Evolutionary conservation across 306 rosid genomes (phyloP).

Genomic region (Vigna reflexopilosa): DNA sequence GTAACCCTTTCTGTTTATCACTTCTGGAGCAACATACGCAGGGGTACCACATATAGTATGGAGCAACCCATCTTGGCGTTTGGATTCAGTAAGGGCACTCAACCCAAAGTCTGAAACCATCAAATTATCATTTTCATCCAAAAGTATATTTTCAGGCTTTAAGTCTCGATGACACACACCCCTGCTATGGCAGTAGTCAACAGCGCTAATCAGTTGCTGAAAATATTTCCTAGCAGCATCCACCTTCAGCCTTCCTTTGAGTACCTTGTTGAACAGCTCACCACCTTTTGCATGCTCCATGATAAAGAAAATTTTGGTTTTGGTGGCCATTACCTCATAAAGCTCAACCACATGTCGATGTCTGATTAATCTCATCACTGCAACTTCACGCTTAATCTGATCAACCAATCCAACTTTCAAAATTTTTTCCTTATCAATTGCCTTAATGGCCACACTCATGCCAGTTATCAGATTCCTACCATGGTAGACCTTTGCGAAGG

Average conservation of each 20-base stretch:
- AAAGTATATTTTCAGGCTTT: conserved; percentile 89
- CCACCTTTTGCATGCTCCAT: conserved; percentile 95
- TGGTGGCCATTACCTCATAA: conserved; percentile 96
- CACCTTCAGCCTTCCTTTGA: conserved; percentile 89
- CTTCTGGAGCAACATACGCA: conserved; percentile 95
- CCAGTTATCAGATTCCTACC: conserved; percentile 80
- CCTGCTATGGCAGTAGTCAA: conserved; percentile 93
- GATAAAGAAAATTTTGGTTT: conserved; percentile 90
- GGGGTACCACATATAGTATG: conserved; percentile 99
- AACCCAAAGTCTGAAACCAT: conserved; percentile 96
- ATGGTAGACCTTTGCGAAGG: conserved; percentile 95
- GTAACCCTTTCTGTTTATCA: conserved; percentile 84
- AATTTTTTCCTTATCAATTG: conserved; percentile 81
- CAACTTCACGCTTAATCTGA: conserved; percentile 92
- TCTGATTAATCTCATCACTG: conserved; percentile 79
- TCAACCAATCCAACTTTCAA: conserved; percentile 89
- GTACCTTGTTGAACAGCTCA: conserved; percentile 86
- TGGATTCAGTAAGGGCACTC: conserved; percentile 82
- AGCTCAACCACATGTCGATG: conserved; percentile 93
- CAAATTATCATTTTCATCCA: conserved; percentile 90
- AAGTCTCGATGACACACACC: conserved; percentile 90
- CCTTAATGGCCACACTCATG: conserved; percentile 80
- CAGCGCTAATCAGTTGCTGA: conserved; percentile 89
- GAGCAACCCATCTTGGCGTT: conserved; percentile 87
- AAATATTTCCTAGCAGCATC: conserved; percentile 80